phyloP scores from a whole-genome alignment of 345 rosid genomes.

The Arabis hirsuta region DNA sequence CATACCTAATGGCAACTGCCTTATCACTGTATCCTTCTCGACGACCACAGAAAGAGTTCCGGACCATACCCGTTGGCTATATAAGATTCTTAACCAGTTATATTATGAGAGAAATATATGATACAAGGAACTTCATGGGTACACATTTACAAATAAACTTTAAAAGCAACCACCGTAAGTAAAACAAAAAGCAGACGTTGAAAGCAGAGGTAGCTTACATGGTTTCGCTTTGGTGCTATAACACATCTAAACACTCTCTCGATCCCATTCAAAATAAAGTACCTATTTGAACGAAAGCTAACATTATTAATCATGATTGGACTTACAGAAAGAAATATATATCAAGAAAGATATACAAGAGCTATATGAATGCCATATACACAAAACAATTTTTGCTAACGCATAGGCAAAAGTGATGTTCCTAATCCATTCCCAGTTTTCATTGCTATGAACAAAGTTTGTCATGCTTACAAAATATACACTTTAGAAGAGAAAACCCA shows the following conservation, averaged over 20 bases:
- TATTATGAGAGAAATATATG: slow-evolving; percentile 25
- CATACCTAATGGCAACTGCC: slow-evolving; percentile 87
- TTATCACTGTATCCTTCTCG: slow-evolving; percentile 85
- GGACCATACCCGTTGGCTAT: slow-evolving; percentile 89
- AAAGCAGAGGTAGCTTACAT: slow-evolving; percentile 59
- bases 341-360: slow-evolving; percentile 6
- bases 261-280: slow-evolving; percentile 87
- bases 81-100: slow-evolving; percentile 46
- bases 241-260: slow-evolving; percentile 90
- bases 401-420: background rate
- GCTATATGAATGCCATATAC: background rate
- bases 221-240: slow-evolving; percentile 86
- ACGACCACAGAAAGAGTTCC: slow-evolving; percentile 81
- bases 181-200: background rate
- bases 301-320: slow-evolving; percentile 16
- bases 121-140: slow-evolving; percentile 16
- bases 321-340: background rate
- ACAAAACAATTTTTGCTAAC: background rate
- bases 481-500: slow-evolving; percentile 3
- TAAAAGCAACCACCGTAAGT: slow-evolving; percentile 6
- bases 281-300: slow-evolving; percentile 53
- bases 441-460: background rate
- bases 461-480: slow-evolving; percentile 17
- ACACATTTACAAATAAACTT: background rate
- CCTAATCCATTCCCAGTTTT: slow-evolving; percentile 9